Evolutionary conservation across 2,329 filamentous ascomycete genomes (phyloP).

Genomic region (Leptoxyphium fumago): DNA sequence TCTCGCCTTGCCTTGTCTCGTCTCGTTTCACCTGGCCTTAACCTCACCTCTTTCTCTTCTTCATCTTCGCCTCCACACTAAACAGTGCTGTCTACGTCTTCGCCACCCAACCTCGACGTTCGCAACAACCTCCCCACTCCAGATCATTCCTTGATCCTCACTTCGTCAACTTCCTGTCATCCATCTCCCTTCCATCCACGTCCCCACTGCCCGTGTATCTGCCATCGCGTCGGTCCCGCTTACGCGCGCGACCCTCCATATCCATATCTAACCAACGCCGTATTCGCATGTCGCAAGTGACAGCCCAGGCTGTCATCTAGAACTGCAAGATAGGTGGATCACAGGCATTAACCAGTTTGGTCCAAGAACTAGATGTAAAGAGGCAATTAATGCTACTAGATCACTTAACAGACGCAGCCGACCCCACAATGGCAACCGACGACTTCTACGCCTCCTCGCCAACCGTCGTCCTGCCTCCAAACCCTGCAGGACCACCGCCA

Average conservation of each 20-base stretch:
- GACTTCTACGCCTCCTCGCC: constrained; percentile 33
- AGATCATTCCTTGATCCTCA: too few species aligned
- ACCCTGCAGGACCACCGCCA: constrained; percentile 22
- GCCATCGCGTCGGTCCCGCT: too few species aligned
- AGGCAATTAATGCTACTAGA: constrained; percentile 18
- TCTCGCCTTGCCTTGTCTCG: not conserved
- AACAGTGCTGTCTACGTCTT: not conserved
- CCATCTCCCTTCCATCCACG: constrained; percentile 1
- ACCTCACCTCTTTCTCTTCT: not conserved
- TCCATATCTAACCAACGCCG: not conserved
- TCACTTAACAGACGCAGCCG: constrained; percentile 18
- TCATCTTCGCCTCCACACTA: not conserved
- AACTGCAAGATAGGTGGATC: constrained; percentile 14
- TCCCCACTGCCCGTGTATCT: not conserved
- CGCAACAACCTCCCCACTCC: too few species aligned
- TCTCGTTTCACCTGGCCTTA: not conserved
- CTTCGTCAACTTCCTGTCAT: not conserved
- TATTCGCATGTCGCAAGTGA: constrained; percentile 1
- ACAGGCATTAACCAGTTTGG: constrained; percentile 13
- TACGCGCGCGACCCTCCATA: not conserved
- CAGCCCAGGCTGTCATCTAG: not conserved
- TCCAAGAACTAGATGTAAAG: constrained; percentile 10
- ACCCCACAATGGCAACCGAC: constrained; percentile 7
- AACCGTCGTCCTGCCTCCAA: constrained; percentile 31
- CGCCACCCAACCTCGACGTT: too few species aligned